A percentile compares a stretch with the other conserved stretches of the same genome.
Conservation (phyloP, 208 protist genomes). For the Angomonas deanei region DNA sequence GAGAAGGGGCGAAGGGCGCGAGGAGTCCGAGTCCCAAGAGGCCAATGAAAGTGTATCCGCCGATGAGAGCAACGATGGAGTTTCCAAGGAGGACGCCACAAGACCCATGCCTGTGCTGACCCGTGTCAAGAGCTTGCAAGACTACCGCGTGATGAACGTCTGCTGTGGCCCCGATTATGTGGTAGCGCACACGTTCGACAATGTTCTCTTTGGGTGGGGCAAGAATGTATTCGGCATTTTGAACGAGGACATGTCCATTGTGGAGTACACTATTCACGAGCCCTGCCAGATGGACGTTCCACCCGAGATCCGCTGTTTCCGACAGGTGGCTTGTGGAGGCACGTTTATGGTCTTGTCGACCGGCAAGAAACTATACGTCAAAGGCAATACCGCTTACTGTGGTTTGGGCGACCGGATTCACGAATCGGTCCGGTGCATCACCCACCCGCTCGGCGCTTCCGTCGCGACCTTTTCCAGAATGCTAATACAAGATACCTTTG, state of each 20-base stretch:
- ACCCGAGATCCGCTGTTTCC: conserved; percentile 21
- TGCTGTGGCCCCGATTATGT: conserved; percentile 59
- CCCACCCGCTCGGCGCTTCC: conserved; percentile 26
- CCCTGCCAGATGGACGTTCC: background rate
- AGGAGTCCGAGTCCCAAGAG: conserved; percentile 62
- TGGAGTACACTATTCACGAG: background rate
- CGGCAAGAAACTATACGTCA: conserved; percentile 43
- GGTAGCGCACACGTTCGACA: conserved; percentile 33
- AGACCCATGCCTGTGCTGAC: too few species aligned
- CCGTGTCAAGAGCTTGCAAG: conserved; percentile 24
- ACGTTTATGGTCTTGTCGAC: conserved; percentile 61
- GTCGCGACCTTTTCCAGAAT: too few species aligned
- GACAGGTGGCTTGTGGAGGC: conserved; percentile 71
- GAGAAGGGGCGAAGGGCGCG: conserved; percentile 44
- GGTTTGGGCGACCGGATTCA: conserved; percentile 17
- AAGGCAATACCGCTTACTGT: conserved; percentile 59
- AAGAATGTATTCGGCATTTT: conserved; percentile 41
- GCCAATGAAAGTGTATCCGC: conserved; percentile 13
- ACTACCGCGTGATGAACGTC: conserved; percentile 21
- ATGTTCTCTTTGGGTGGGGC: conserved; percentile 62
- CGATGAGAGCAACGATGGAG: conserved; percentile 21
- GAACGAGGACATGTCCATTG: background rate
- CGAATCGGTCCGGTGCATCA: background rate
- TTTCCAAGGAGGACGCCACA: too few species aligned
- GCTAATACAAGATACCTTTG: too few species aligned